Evolutionary conservation across 106 monocot species (phyloP).

Genomic region (Dendrobium chrysotoxum): DNA sequence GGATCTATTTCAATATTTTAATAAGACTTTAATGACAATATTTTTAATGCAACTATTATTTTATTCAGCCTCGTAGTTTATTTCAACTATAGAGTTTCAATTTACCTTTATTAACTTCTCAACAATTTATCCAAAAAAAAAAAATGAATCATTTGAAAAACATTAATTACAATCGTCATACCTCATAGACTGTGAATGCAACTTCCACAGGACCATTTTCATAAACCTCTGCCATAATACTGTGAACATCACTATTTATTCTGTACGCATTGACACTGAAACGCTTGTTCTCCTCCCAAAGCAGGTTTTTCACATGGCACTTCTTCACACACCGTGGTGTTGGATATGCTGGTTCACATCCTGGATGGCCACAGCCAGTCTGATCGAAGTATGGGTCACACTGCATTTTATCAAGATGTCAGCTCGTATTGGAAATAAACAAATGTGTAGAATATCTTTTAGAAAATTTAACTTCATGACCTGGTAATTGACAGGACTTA

Average conservation of each 20-base stretch:
- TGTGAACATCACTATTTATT: slow-evolving; percentile 44
- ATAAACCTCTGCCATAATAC: slow-evolving; percentile 89
- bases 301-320: slow-evolving; percentile 57
- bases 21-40: too few species aligned
- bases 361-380: slow-evolving; percentile 78
- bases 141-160: too few species aligned
- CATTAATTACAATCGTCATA: slow-evolving; percentile 4
- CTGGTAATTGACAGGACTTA: too few species aligned
- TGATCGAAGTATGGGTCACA: slow-evolving; percentile 96
- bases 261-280: slow-evolving; percentile 66
- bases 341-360: slow-evolving; percentile 75
- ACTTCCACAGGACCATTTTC: slow-evolving; percentile 89
- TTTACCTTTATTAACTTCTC: too few species aligned
- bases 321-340: slow-evolving; percentile 71
- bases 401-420: slow-evolving; percentile 30
- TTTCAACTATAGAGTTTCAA: too few species aligned
- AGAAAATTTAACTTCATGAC: too few species aligned
- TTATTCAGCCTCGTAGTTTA: too few species aligned
- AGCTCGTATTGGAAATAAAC: too few species aligned
- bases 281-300: slow-evolving; percentile 78
- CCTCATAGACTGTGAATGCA: slow-evolving; percentile 93
- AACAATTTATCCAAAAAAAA: too few species aligned
- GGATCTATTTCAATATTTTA: too few species aligned
- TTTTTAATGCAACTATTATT: too few species aligned
- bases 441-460: not conserved